These are phyloP conservation scores for Usnea hakonensis DNA, from an alignment of 495 filamentous ascomycete species.

Conservation along the genomic window DNA sequence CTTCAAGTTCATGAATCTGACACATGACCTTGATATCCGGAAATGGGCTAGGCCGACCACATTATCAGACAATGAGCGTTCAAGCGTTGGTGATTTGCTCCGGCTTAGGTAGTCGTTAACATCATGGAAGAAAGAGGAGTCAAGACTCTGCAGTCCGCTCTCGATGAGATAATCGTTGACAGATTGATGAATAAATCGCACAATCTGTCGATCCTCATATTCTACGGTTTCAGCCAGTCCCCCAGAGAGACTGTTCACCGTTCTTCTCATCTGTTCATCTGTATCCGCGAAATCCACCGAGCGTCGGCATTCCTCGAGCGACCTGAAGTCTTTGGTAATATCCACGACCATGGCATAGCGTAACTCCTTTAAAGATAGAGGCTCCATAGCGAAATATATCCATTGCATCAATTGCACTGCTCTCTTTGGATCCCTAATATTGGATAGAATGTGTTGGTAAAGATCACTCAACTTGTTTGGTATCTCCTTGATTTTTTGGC, in stretches of 20 bases:
- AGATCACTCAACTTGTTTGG: not conserved
- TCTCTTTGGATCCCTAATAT: not conserved
- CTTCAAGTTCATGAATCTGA: not conserved
- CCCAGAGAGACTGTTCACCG: not conserved
- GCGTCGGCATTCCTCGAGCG: not conserved
- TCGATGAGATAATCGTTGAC: slow-evolving; percentile 1
- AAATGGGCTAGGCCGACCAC: not conserved
- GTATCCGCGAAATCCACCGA: not conserved
- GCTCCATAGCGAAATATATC: not conserved
- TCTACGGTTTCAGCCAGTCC: not conserved
- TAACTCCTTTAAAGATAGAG: not conserved
- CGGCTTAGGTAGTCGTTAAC: not conserved
- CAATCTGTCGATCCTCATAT: not conserved
- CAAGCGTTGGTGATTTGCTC: not conserved
- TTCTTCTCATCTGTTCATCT: not conserved
- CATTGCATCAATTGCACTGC: not conserved
- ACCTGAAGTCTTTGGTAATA: not conserved
- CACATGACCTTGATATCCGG: not conserved
- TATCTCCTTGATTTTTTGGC: not conserved
- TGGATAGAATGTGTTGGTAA: not conserved
- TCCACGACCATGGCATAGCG: slow-evolving; percentile 1
- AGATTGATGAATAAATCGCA: slow-evolving; percentile 9
- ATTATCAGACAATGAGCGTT: not conserved
- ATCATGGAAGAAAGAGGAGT: not conserved
- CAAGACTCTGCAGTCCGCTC: not conserved